phyloP scores from a whole-genome alignment of 2,329 filamentous ascomycete genomes.

The Apiospora malaysiana region DNA sequence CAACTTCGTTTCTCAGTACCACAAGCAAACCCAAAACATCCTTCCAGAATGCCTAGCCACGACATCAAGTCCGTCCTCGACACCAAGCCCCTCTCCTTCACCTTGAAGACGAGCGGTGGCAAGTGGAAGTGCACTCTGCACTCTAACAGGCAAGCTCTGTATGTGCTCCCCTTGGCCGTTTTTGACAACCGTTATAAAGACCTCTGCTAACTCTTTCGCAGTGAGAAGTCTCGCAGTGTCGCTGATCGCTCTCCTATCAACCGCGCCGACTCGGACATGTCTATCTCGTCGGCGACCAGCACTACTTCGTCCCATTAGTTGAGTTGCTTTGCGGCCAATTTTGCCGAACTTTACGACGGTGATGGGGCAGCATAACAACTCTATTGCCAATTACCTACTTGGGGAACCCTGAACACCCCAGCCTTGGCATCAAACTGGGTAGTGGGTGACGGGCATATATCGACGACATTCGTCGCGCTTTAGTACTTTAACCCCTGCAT shows the following conservation, averaged over 20 bases:
- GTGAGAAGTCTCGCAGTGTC: conserved; percentile 21
- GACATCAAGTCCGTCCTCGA: conserved; percentile 37
- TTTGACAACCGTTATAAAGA: background rate
- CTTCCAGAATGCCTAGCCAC: conserved; percentile 36
- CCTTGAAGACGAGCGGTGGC: conserved; percentile 38
- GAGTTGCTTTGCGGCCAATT: background rate
- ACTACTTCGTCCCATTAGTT: conserved; percentile 21
- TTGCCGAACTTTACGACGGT: background rate
- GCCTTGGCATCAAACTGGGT: background rate
- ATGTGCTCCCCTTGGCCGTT: conserved; percentile 26
- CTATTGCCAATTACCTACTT: background rate
- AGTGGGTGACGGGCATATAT: background rate
- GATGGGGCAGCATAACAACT: background rate
- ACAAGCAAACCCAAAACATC: conserved; percentile 8
- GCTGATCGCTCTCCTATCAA: conserved; percentile 26
- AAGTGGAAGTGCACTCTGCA: conserved; percentile 40
- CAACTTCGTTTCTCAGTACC: background rate
- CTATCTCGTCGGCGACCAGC: conserved; percentile 31
- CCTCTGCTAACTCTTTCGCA: conserved; percentile 18
- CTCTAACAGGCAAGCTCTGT: conserved; percentile 40
- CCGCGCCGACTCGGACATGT: conserved; percentile 36
- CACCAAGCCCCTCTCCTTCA: conserved; percentile 39
- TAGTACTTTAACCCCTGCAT: too few species aligned
- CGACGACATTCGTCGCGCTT: background rate
- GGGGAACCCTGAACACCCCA: conserved; percentile 1